Conservation (phyloP, 2,329 filamentous ascomycete genomes). For the Aspergillus eucalypticola region DNA sequence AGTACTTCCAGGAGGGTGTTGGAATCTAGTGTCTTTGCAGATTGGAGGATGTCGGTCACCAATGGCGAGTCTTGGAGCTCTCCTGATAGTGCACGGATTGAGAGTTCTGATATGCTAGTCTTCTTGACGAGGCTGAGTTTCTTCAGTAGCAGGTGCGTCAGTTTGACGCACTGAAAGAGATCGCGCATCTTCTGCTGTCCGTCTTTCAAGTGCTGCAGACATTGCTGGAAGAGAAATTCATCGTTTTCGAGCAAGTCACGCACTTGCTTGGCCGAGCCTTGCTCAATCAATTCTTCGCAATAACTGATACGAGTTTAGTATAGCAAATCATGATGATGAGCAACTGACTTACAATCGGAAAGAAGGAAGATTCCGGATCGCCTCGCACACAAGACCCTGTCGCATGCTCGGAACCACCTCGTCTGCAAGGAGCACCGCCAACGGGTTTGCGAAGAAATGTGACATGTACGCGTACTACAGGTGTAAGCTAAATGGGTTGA, state of each 20-base stretch:
- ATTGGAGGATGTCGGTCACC: conserved; percentile 54
- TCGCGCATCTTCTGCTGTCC: conserved; percentile 44
- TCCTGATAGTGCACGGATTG: conserved; percentile 49
- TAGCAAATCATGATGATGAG: background rate
- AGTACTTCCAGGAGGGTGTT: conserved; percentile 49
- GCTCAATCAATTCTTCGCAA: conserved; percentile 46
- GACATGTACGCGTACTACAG: conserved; percentile 63
- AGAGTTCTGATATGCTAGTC: conserved; percentile 37
- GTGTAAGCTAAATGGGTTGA: conserved; percentile 21
- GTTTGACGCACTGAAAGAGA: conserved; percentile 36
- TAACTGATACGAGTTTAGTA: conserved; percentile 32
- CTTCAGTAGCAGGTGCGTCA: conserved; percentile 30
- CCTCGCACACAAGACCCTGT: conserved; percentile 51
- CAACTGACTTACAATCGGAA: conserved; percentile 49
- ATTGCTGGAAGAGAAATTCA: conserved; percentile 46
- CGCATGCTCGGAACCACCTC: conserved; percentile 27
- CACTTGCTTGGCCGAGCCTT: conserved; percentile 35
- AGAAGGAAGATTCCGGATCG: conserved; percentile 58
- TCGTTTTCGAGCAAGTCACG: conserved; percentile 54
- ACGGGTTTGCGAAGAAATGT: conserved; percentile 62
- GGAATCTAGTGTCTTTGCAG: conserved; percentile 56
- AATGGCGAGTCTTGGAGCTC: conserved; percentile 54
- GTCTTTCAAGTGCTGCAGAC: conserved; percentile 38
- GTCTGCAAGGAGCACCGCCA: conserved; percentile 53
- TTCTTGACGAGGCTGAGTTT: conserved; percentile 33